These are phyloP conservation scores for Chrysoporthe austroafricana DNA, from an alignment of 2,329 filamentous ascomycete species.

Conservation along the genomic window DNA sequence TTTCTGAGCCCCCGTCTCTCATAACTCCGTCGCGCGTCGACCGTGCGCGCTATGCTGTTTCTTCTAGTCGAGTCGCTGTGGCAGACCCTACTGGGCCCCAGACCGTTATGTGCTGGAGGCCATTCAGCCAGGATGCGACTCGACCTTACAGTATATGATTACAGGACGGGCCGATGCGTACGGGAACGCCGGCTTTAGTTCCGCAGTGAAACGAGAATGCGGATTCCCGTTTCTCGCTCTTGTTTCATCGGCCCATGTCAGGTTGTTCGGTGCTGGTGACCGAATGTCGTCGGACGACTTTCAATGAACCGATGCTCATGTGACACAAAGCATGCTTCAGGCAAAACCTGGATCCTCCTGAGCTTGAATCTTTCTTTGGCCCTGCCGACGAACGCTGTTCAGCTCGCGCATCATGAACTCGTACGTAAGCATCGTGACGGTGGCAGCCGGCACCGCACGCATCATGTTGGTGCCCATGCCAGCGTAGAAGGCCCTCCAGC, in stretches of 20 bases:
- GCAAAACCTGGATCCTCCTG: conserved; percentile 15
- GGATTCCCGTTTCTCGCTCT: conserved; percentile 1
- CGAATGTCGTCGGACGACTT: neutral
- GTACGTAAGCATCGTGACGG: conserved; percentile 97
- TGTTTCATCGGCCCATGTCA: conserved; percentile 6
- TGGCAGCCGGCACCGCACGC: conserved; percentile 90
- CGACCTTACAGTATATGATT: conserved; percentile 22
- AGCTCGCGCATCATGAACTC: conserved; percentile 71
- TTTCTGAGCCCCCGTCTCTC: neutral
- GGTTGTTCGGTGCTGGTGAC: conserved; percentile 6
- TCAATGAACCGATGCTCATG: neutral
- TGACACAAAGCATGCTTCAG: conserved; percentile 12
- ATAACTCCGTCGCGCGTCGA: conserved; percentile 9
- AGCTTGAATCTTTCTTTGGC: conserved; percentile 37
- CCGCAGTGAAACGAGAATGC: conserved; percentile 7
- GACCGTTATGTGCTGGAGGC: neutral
- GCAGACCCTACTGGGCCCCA: neutral
- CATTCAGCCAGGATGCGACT: conserved; percentile 5
- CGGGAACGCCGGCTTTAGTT: neutral
- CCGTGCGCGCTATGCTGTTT: conserved; percentile 9
- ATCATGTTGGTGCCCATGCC: conserved; percentile 98
- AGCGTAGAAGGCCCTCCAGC: conserved; percentile 95
- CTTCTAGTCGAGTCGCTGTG: neutral
- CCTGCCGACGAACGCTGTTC: conserved; percentile 49
- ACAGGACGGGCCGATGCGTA: conserved; percentile 16